Percentiles rank a stretch among this genome's conserved stretches.
These are phyloP conservation scores for Penicillium pancosmium DNA, from an alignment of 495 filamentous ascomycete genomes.

Conservation along the genomic window DNA sequence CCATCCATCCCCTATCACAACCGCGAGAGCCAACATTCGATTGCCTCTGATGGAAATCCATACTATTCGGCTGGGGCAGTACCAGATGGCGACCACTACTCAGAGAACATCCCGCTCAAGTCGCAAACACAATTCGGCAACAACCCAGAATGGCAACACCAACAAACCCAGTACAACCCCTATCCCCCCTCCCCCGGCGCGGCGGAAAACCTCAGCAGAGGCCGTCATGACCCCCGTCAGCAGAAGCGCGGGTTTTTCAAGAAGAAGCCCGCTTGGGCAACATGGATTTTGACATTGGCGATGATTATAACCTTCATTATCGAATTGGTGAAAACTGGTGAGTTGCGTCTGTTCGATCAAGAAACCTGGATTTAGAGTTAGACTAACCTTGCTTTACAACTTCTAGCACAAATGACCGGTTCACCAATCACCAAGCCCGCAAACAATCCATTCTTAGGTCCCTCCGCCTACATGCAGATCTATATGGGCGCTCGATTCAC, in stretches of 20 bases:
- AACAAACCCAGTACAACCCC: slow-evolving; percentile 45
- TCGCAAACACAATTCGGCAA: slow-evolving; percentile 36
- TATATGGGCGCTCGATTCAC: slow-evolving; percentile 95
- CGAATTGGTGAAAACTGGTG: slow-evolving; percentile 82
- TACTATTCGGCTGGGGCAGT: slow-evolving; percentile 37
- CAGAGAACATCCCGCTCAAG: slow-evolving; percentile 56
- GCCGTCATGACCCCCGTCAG: slow-evolving; percentile 24
- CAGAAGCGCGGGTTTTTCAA: slow-evolving; percentile 53
- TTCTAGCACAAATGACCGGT: slow-evolving; percentile 42
- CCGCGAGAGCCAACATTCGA: slow-evolving; percentile 46
- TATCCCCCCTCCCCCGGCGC: slow-evolving; percentile 42
- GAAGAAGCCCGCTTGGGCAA: slow-evolving; percentile 75
- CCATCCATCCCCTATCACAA: slow-evolving; percentile 37
- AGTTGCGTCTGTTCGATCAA: slow-evolving; percentile 22
- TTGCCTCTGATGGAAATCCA: slow-evolving; percentile 36
- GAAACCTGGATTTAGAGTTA: neutral
- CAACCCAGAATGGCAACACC: slow-evolving; percentile 44
- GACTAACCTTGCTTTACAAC: slow-evolving; percentile 7
- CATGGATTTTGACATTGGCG: slow-evolving; percentile 75
- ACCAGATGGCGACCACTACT: slow-evolving; percentile 47
- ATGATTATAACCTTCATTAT: slow-evolving; percentile 89
- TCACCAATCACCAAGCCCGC: slow-evolving; percentile 82
- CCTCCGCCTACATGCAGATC: slow-evolving; percentile 85
- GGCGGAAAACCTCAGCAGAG: slow-evolving; percentile 13
- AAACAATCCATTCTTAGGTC: slow-evolving; percentile 97